Evolutionary conservation across 345 rosid species (phyloP), one percentile per base, ranked within the genome.

Genomic region (Gossypium turneri): DNA sequence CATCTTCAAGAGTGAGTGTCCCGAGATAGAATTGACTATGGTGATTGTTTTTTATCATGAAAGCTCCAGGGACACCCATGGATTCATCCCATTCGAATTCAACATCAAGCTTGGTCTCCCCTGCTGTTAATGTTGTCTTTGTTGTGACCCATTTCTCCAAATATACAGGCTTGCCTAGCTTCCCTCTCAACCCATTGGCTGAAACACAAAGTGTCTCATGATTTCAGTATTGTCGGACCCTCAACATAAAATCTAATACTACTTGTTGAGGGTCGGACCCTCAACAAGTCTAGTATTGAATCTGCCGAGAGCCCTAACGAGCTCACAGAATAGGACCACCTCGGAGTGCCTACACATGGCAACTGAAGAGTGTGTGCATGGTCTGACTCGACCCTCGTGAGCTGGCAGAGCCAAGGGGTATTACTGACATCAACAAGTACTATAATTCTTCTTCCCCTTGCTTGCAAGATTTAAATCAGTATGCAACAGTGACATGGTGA

Each of bases 31-130:
- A 90, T 82, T 92, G 90, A 62, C 82, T 87, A 50, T 81, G 81
- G 67, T 94, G 97, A 47, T 84, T 79, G 81, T 88, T 94, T 19
- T 51, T 83, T 2, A 94, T 77, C 15, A 85, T 55, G 80, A 94
- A 85, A 7, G 96, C 98, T 29, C 90, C 97, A 4, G 98, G 98
- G 68, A 82, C 74, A 55, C 92, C 97, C 41, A 84, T 77, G 13
- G 82, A 85, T n/a, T 77, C 83, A 25, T 92, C 89, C 83, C 86
- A 88, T 5, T 94, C 89, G 57, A 91, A 90, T 0, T 78, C 81
- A 15, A 87, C 84, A 10, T 75, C 59, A 72, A 91, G 88, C 2
- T 84, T 80, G 1, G 88, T 60, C 53, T 91, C 97, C 2, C 87
- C 85, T 2, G 82, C 90, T 17, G 80, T 80, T 17, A 74, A 75